Conservation (phyloP, 306 rosid species). For the Acacia acuminata region DNA sequence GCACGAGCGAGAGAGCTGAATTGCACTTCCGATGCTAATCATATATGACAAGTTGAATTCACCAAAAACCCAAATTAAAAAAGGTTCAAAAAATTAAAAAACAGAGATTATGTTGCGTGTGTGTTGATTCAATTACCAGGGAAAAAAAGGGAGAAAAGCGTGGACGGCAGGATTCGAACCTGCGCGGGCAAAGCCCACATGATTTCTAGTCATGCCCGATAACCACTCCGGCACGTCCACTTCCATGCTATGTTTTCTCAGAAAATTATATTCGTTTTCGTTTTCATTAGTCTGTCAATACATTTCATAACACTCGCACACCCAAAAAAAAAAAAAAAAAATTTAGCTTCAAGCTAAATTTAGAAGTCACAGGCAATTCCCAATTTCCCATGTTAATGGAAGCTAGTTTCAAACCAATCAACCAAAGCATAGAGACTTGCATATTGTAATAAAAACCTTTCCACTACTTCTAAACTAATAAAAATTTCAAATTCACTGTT, state of each 20-base stretch:
- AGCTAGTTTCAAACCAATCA: not conserved
- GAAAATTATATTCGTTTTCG: too few relatives aligned
- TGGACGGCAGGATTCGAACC: constrained; percentile 48
- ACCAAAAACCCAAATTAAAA: too few relatives aligned
- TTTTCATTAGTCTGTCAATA: too few relatives aligned
- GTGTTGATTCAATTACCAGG: too few relatives aligned
- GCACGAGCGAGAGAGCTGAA: too few relatives aligned
- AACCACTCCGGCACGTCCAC: constrained; percentile 56
- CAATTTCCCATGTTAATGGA: not conserved
- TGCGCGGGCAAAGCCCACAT: constrained; percentile 54
- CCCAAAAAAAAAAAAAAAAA: too few relatives aligned
- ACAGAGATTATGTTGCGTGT: too few relatives aligned
- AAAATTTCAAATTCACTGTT: not conserved
- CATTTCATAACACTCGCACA: not conserved
- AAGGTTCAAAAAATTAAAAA: too few relatives aligned
- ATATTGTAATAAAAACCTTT: not conserved
- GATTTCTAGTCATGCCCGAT: constrained; percentile 55
- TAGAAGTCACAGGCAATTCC: not conserved
- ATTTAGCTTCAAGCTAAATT: not conserved
- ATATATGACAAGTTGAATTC: too few relatives aligned
- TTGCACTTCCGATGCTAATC: too few relatives aligned
- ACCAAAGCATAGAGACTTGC: not conserved
- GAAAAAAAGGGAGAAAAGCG: not conserved
- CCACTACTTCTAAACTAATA: not conserved
- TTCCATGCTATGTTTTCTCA: rapidly evolving